A percentile compares a stretch with the other conserved stretches of the same genome.
Conservation (phyloP, 2,329 filamentous ascomycete species). For the Ophiocordyceps polyrhachis-furcata region DNA sequence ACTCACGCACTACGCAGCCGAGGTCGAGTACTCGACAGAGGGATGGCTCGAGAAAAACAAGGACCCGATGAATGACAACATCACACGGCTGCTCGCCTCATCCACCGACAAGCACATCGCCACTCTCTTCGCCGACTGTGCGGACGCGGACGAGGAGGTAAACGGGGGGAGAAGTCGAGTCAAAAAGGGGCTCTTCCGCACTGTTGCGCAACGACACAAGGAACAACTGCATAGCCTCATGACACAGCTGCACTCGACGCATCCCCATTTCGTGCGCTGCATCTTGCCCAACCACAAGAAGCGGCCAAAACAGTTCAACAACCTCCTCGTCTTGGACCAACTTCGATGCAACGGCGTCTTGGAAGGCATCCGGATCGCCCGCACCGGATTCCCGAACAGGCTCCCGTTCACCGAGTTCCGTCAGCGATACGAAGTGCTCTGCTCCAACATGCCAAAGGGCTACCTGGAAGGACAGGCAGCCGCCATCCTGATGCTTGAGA, state of each 20-base stretch:
- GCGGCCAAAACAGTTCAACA: slow-evolving; percentile 78
- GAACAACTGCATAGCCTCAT: slow-evolving; percentile 96
- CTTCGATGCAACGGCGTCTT: slow-evolving; percentile 97
- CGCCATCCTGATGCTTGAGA: slow-evolving; percentile 73
- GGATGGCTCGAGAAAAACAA: slow-evolving; percentile 99
- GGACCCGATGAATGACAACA: slow-evolving; percentile 90
- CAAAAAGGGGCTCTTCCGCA: slow-evolving; percentile 93
- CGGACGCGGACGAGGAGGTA: slow-evolving; percentile 56
- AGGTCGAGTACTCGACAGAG: slow-evolving; percentile 90
- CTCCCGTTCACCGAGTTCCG: slow-evolving; percentile 86
- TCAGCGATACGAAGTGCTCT: slow-evolving; percentile 89
- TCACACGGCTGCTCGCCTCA: slow-evolving; percentile 69
- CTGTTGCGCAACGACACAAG: slow-evolving; percentile 91
- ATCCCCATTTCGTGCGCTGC: slow-evolving; percentile 95
- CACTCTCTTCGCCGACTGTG: slow-evolving; percentile 72
- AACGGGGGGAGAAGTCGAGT: slow-evolving; percentile 58
- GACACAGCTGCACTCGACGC: slow-evolving; percentile 83
- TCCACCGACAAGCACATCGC: slow-evolving; percentile 75
- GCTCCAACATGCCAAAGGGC: slow-evolving; percentile 69
- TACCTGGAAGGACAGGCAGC: slow-evolving; percentile 82
- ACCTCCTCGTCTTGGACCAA: slow-evolving; percentile 86
- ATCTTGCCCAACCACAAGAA: slow-evolving; percentile 98
- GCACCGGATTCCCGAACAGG: slow-evolving; percentile 91
- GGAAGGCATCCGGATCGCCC: slow-evolving; percentile 93
- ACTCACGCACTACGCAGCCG: slow-evolving; percentile 90